Evolutionary conservation across 768 basidiomycete species (phyloP).

Genomic region (Pisolithus microcarpus): DNA sequence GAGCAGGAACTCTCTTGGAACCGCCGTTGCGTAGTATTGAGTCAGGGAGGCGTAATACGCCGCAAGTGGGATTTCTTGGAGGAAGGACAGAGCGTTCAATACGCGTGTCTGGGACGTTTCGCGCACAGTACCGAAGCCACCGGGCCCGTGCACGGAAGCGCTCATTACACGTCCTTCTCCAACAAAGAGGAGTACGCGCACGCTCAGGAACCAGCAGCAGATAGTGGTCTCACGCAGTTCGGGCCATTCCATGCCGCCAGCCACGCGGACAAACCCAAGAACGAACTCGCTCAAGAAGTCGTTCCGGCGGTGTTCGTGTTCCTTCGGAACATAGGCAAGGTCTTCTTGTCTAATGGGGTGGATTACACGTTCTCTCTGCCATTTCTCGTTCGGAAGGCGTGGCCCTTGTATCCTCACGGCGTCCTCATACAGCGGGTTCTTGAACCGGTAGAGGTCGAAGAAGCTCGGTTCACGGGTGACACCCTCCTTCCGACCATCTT

Average conservation of each 20-base stretch:
- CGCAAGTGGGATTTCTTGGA: slow-evolving; percentile 71
- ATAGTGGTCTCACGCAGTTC: slow-evolving; percentile 23
- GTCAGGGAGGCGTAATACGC: slow-evolving; percentile 57
- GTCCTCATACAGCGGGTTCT: slow-evolving; percentile 72
- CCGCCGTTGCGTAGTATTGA: slow-evolving; percentile 52
- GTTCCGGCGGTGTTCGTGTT: slow-evolving; percentile 70
- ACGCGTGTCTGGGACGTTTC: slow-evolving; percentile 71
- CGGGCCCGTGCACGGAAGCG: slow-evolving; percentile 18
- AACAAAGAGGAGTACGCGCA: slow-evolving; percentile 10
- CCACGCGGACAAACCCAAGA: slow-evolving; percentile 32
- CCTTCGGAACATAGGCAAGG: slow-evolving; percentile 63
- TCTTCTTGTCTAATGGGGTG: slow-evolving; percentile 62
- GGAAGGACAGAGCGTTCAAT: slow-evolving; percentile 68
- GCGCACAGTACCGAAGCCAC: slow-evolving; percentile 39
- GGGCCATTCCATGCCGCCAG: slow-evolving; percentile 37
- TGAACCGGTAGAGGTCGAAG: slow-evolving; percentile 58
- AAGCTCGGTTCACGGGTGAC: slow-evolving; percentile 60
- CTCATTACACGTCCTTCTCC: slow-evolving; percentile 20
- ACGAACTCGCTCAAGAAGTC: slow-evolving; percentile 29
- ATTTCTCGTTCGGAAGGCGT: slow-evolving; percentile 71
- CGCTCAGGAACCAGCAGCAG: slow-evolving; percentile 8
- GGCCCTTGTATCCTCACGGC: slow-evolving; percentile 74
- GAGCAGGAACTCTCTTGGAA: slow-evolving; percentile 72
- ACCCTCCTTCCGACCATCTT: slow-evolving; percentile 74
- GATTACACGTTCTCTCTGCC: slow-evolving; percentile 77